Conservation (phyloP, 2,329 filamentous ascomycete species). For the Colletotrichum sp. region DNA sequence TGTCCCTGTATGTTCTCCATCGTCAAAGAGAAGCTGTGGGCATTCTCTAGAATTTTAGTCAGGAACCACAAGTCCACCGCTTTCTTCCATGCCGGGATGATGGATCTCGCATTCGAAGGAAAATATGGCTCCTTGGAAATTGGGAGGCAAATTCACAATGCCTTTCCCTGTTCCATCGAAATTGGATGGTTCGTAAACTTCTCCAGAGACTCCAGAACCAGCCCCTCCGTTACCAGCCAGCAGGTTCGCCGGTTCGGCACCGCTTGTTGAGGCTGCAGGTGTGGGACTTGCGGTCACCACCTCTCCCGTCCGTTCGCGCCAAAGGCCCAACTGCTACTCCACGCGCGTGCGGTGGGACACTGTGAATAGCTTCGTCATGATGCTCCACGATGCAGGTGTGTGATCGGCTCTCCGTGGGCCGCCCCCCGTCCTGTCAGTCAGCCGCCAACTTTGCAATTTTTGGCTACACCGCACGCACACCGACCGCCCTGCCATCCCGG, state of each 20-base stretch:
- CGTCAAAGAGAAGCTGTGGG: neutral
- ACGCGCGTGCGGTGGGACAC: neutral
- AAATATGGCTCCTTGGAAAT: neutral
- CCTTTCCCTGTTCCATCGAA: neutral
- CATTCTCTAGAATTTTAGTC: neutral
- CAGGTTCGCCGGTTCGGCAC: neutral
- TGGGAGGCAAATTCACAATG: neutral
- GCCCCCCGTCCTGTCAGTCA: neutral
- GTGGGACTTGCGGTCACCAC: neutral
- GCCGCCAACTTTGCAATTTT: neutral
- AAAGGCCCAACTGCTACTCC: neutral
- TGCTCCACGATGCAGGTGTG: neutral
- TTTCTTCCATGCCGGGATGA: neutral
- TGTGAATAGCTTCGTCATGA: constrained; percentile 8
- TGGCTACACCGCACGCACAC: constrained; percentile 1
- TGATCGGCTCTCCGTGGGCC: neutral
- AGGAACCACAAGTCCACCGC: neutral
- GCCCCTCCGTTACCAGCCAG: neutral
- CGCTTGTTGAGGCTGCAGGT: neutral
- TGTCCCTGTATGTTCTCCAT: neutral
- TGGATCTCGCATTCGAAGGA: neutral
- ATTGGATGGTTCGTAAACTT: neutral
- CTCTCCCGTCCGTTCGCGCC: neutral
- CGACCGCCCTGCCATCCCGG: neutral
- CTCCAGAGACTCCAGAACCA: neutral